Percentiles rank a stretch among this genome's conserved stretches.
Conservation (phyloP, 2,329 filamentous ascomycete genomes). For the Calonectria hongkongensis region DNA sequence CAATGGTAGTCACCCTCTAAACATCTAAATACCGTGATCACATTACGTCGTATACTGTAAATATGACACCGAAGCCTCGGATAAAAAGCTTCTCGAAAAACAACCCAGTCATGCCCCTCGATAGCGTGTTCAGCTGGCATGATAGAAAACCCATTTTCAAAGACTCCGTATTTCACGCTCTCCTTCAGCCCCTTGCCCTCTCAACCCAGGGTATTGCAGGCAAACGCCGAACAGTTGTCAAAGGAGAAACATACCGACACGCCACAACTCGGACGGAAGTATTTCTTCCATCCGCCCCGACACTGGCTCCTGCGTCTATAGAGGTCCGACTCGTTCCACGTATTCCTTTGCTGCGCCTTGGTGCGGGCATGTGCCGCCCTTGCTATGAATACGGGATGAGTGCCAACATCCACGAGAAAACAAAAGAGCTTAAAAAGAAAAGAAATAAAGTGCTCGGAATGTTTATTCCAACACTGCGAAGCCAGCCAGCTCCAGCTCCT, state of each 20-base stretch:
- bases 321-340: neutral
- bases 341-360: neutral
- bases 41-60: constrained; percentile 38
- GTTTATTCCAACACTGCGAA: constrained; percentile 62
- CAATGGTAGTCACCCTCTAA: neutral
- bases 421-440: neutral
- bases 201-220: constrained; percentile 20
- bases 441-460: neutral
- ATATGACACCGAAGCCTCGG: constrained; percentile 13
- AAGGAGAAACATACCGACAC: constrained; percentile 5
- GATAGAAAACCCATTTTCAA: neutral
- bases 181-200: neutral
- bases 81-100: constrained; percentile 13
- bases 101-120: neutral
- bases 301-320: neutral
- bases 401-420: neutral
- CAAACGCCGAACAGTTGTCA: constrained; percentile 17
- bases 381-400: neutral
- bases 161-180: constrained; percentile 4
- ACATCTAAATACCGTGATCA: constrained; percentile 30
- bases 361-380: neutral
- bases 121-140: neutral
- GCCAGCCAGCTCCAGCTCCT: constrained; percentile 70
- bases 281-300: neutral
- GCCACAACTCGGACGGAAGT: neutral